Conservation (phyloP, 768 basidiomycete species). For the Pleurotus pulmonarius region DNA sequence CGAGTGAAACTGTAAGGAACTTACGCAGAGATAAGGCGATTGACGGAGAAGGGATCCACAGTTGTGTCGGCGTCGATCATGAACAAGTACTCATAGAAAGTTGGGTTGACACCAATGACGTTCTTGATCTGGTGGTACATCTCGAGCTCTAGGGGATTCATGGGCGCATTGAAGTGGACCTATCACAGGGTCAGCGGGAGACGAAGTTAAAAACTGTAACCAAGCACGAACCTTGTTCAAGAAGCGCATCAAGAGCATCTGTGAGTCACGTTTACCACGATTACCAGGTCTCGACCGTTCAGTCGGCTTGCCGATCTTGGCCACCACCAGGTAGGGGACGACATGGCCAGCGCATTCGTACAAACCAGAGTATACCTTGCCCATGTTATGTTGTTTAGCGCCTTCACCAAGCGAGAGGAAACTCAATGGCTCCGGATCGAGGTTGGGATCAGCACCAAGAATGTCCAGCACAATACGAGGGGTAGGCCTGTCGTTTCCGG, state of each 20-base stretch:
- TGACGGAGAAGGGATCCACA: conserved; percentile 82
- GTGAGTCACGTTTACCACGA: conserved; percentile 96
- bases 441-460: conserved; percentile 87
- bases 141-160: conserved; percentile 96
- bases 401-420: conserved; percentile 95
- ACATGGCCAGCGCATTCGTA: conserved; percentile 95
- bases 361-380: conserved; percentile 93
- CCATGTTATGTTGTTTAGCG: conserved; percentile 96
- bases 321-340: conserved; percentile 89
- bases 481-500: conserved; percentile 94
- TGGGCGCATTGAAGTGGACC: conserved; percentile 96
- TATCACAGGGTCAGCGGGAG: conserved; percentile 23
- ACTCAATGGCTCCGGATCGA: conserved; percentile 92
- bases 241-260: conserved; percentile 95
- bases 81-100: conserved; percentile 96
- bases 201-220: neutral
- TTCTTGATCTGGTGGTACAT: conserved; percentile 99
- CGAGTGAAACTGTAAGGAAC: conserved; percentile 26
- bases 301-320: conserved; percentile 93
- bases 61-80: conserved; percentile 95
- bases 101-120: conserved; percentile 97
- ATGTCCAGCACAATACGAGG: conserved; percentile 97
- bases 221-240: conserved; percentile 76
- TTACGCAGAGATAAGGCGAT: conserved; percentile 89
- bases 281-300: conserved; percentile 94